These are phyloP conservation scores for Acanthochlamys bracteata DNA, from an alignment of 106 monocot species.

Conservation along the genomic window DNA sequence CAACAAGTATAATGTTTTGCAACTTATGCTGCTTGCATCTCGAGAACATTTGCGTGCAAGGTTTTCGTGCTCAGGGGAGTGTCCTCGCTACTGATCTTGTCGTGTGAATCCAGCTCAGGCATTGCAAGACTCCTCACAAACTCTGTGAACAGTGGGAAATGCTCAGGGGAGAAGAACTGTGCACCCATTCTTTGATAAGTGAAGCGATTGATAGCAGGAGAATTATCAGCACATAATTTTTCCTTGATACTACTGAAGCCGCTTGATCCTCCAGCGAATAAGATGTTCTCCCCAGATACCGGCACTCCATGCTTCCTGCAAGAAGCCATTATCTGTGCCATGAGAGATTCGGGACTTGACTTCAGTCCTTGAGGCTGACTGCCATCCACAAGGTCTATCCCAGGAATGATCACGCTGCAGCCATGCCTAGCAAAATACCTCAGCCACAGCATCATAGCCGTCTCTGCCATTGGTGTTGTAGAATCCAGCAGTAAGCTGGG, in stretches of 20 bases:
- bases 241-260: slow-evolving; percentile 32
- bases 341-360: slow-evolving; percentile 36
- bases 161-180: slow-evolving; percentile 52
- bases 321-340: slow-evolving; percentile 33
- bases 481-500: slow-evolving; percentile 57
- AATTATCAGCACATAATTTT: slow-evolving; percentile 3
- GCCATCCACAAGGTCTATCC: slow-evolving; percentile 30
- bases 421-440: slow-evolving; percentile 34
- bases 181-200: slow-evolving; percentile 58
- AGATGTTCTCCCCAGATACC: slow-evolving; percentile 54
- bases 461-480: slow-evolving; percentile 30
- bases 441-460: slow-evolving; percentile 45
- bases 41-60: not conserved
- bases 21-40: slow-evolving; percentile 23
- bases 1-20: not conserved
- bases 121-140: slow-evolving; percentile 26
- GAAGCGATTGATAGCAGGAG: slow-evolving; percentile 7
- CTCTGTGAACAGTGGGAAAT: slow-evolving; percentile 40
- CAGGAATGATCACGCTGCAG: slow-evolving; percentile 31
- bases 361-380: slow-evolving; percentile 13
- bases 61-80: not conserved
- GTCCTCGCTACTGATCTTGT: slow-evolving; percentile 10
- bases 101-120: slow-evolving; percentile 23
- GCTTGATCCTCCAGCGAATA: not conserved
- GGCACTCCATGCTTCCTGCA: slow-evolving; percentile 37